Evolutionary conservation across 1,139 yeast species (phyloP).

Genomic region (Kodamaea alishanica): DNA sequence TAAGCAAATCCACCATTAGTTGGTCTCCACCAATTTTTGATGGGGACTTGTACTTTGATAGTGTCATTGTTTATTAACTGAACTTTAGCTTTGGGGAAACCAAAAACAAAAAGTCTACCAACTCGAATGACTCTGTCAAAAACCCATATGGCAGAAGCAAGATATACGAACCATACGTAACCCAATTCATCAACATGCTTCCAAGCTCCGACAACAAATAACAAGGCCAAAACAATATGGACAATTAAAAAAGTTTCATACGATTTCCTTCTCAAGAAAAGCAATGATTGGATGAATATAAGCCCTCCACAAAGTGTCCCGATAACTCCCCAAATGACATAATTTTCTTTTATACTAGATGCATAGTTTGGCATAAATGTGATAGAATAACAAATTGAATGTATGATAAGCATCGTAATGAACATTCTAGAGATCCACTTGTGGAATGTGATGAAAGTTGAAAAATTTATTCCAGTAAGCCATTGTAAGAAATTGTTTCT

Average conservation of each 20-base stretch:
- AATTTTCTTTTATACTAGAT: conserved; percentile 17
- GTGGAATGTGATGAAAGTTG: conserved; percentile 35
- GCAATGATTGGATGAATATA: conserved; percentile 34
- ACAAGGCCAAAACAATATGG: conserved; percentile 40
- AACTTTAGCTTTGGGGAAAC: conserved; percentile 36
- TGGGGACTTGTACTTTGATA: conserved; percentile 38
- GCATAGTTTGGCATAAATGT: conserved; percentile 13
- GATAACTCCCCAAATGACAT: conserved; percentile 29
- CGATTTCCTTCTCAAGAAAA: conserved; percentile 37
- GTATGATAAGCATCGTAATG: conserved; percentile 27
- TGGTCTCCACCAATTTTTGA: conserved; percentile 39
- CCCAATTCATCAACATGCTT: conserved; percentile 40
- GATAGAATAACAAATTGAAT: conserved; percentile 38
- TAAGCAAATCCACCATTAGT: conserved; percentile 53
- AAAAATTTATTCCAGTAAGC: conserved; percentile 38
- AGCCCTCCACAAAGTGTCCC: conserved; percentile 33
- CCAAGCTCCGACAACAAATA: conserved; percentile 43
- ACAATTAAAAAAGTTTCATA: conserved; percentile 41
- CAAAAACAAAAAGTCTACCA: conserved; percentile 31
- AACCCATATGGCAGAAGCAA: conserved; percentile 41
- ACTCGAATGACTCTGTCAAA: conserved; percentile 42
- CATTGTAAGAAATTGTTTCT: conserved; percentile 42
- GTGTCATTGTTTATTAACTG: conserved; percentile 36
- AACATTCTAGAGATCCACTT: conserved; percentile 37
- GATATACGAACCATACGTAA: conserved; percentile 36